Percentiles rank a stretch among this genome's conserved stretches.
Conservation (phyloP, 768 basidiomycete species). For the Russula olivacea region DNA sequence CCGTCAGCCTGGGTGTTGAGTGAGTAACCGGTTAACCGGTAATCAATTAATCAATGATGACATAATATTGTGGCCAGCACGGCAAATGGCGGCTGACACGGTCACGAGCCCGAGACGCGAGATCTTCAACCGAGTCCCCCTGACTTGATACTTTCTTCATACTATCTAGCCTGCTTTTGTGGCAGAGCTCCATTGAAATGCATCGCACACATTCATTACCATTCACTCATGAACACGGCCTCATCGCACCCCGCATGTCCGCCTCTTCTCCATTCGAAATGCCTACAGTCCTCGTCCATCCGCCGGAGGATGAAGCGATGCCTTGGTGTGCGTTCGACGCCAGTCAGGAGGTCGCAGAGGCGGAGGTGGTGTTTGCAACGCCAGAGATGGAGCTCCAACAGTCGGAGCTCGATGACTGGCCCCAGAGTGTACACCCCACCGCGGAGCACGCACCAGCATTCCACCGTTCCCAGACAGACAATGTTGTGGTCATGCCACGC, state of each 20-base stretch:
- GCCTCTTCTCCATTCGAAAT: constrained; percentile 26
- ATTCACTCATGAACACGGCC: constrained; percentile 16
- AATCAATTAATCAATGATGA: not conserved
- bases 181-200: constrained; percentile 25
- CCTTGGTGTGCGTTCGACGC: constrained; percentile 36
- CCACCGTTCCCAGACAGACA: constrained; percentile 27
- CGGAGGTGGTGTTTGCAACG: constrained; percentile 24
- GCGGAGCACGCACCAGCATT: constrained; percentile 32
- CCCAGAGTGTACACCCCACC: constrained; percentile 26
- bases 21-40: no score
- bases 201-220: constrained; percentile 29
- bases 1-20: not conserved
- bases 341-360: constrained; percentile 19
- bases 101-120: constrained; percentile 10
- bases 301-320: constrained; percentile 37
- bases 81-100: constrained; percentile 13
- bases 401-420: constrained; percentile 29
- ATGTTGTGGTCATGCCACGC: constrained; percentile 31
- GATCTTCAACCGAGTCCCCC: not conserved
- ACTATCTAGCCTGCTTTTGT: not conserved
- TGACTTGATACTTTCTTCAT: constrained; percentile 1
- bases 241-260: constrained; percentile 30
- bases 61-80: not conserved
- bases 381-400: constrained; percentile 32
- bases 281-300: constrained; percentile 35